A percentile compares a stretch with the other conserved stretches of the same genome.
phyloP scores from a whole-genome alignment of 345 rosid species.

The Carallia brachiata region DNA sequence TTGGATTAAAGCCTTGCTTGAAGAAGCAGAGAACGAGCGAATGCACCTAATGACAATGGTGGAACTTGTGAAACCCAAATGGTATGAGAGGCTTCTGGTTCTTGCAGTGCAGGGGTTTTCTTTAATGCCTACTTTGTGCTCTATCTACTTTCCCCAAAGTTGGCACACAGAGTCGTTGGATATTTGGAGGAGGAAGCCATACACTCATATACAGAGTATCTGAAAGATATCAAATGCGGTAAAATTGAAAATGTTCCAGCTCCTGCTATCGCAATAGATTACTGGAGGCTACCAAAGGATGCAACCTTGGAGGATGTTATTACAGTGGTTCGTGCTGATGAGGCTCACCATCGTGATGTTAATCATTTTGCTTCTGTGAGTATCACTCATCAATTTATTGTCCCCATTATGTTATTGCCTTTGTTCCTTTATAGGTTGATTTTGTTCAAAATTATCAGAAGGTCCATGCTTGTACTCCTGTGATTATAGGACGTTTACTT shows the following conservation, averaged over 20 bases:
- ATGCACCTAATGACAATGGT: conserved; percentile 96
- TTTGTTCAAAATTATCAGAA: too few species aligned
- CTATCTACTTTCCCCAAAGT: conserved; percentile 59
- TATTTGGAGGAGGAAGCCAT: conserved; percentile 87
- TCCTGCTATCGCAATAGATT: conserved; percentile 76
- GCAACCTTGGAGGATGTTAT: conserved; percentile 68
- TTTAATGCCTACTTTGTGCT: conserved; percentile 66
- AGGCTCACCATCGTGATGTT: conserved; percentile 88
- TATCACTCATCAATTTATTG: not conserved
- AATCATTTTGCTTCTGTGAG: conserved; percentile 87
- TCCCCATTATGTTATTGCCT: too few species aligned
- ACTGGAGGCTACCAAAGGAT: conserved; percentile 74
- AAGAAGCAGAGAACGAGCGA: conserved; percentile 88
- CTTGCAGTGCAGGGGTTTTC: conserved; percentile 73
- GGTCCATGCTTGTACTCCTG: too few species aligned
- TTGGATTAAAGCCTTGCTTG: conserved; percentile 82
- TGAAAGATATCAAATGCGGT: conserved; percentile 60
- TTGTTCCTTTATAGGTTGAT: too few species aligned
- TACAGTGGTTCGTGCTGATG: conserved; percentile 80
- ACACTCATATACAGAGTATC: conserved; percentile 76
- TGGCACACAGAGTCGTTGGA: conserved; percentile 76
- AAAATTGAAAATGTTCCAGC: conserved; percentile 62
- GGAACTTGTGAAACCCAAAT: conserved; percentile 72
- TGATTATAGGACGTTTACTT: too few species aligned
- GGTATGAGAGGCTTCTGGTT: conserved; percentile 76